Conservation (phyloP, 2,329 filamentous ascomycete species). For the Xylaria sp. region DNA sequence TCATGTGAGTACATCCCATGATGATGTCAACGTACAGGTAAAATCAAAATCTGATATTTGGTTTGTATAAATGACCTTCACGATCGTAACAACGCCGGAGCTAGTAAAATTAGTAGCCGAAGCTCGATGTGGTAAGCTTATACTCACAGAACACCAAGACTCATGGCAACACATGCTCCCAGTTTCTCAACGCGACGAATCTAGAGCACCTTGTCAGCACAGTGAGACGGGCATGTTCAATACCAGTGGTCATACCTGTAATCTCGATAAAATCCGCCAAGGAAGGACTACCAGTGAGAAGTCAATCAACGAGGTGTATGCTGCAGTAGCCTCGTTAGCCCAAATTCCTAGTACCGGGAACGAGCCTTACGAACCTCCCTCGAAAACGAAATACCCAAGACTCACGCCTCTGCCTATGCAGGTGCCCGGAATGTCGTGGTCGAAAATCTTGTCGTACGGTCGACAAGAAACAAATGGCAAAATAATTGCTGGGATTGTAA, state of each 20-base stretch:
- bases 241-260: slow-evolving; percentile 21
- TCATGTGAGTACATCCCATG: neutral
- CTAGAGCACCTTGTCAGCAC: slow-evolving; percentile 17
- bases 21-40: slow-evolving; percentile 29
- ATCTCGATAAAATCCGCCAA: slow-evolving; percentile 27
- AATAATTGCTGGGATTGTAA: slow-evolving; percentile 26
- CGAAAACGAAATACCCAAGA: slow-evolving; percentile 23
- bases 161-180: slow-evolving; percentile 32
- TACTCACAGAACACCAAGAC: slow-evolving; percentile 32
- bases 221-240: neutral
- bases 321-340: slow-evolving; percentile 12
- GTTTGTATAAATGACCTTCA: slow-evolving; percentile 20
- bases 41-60: slow-evolving; percentile 28
- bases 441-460: slow-evolving; percentile 31
- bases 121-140: neutral
- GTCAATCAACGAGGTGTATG: slow-evolving; percentile 28
- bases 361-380: slow-evolving; percentile 22
- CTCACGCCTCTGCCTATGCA: slow-evolving; percentile 17
- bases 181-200: slow-evolving; percentile 34
- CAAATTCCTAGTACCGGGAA: neutral
- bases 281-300: slow-evolving; percentile 30
- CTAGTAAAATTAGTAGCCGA: slow-evolving; percentile 21
- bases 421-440: slow-evolving; percentile 21
- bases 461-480: slow-evolving; percentile 27
- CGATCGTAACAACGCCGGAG: slow-evolving; percentile 31